A percentile compares a stretch with the other conserved stretches of the same genome.
Evolutionary conservation across 148 eudicot genomes (phyloP).

Genomic region (Rhododendron griersonianum): DNA sequence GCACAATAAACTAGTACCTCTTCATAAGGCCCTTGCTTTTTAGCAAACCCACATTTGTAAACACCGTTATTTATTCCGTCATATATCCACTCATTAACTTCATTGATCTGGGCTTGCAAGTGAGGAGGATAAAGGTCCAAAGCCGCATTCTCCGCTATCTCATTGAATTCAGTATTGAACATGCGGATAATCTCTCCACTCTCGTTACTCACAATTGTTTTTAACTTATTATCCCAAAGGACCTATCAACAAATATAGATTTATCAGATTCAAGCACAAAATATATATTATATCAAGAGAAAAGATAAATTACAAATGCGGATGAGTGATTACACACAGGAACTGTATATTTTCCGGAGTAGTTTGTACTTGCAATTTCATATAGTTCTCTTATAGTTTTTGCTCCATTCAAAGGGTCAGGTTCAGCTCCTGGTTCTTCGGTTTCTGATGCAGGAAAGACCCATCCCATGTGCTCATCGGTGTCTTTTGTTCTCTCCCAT

Average conservation of each 20-base stretch:
- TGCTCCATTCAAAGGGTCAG: slow-evolving; percentile 67
- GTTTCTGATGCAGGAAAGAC: slow-evolving; percentile 67
- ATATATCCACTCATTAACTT: slow-evolving; percentile 57
- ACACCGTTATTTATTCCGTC: slow-evolving; percentile 83
- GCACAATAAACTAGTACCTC: slow-evolving; percentile 37
- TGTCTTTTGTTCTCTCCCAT: slow-evolving; percentile 76
- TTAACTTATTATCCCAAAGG: slow-evolving; percentile 80
- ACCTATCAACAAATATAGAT: slow-evolving; percentile 39
- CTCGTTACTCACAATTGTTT: slow-evolving; percentile 86
- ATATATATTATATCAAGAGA: background rate
- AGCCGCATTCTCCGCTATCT: slow-evolving; percentile 57
- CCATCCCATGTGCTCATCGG: slow-evolving; percentile 91
- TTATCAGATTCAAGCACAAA: background rate
- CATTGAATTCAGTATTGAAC: slow-evolving; percentile 81
- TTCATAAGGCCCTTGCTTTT: slow-evolving; percentile 79
- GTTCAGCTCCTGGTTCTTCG: slow-evolving; percentile 72
- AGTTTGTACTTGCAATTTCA: slow-evolving; percentile 78
- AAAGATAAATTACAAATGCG: background rate
- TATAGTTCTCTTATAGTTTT: slow-evolving; percentile 67
- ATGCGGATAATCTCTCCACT: slow-evolving; percentile 87
- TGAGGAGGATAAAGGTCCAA: slow-evolving; percentile 77
- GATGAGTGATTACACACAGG: slow-evolving; percentile 51
- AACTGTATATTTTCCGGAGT: slow-evolving; percentile 73
- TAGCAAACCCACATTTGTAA: slow-evolving; percentile 89
- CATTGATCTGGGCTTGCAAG: slow-evolving; percentile 63